Conservation (phyloP, 2,329 filamentous ascomycete genomes). For the Cadophora sp. region DNA sequence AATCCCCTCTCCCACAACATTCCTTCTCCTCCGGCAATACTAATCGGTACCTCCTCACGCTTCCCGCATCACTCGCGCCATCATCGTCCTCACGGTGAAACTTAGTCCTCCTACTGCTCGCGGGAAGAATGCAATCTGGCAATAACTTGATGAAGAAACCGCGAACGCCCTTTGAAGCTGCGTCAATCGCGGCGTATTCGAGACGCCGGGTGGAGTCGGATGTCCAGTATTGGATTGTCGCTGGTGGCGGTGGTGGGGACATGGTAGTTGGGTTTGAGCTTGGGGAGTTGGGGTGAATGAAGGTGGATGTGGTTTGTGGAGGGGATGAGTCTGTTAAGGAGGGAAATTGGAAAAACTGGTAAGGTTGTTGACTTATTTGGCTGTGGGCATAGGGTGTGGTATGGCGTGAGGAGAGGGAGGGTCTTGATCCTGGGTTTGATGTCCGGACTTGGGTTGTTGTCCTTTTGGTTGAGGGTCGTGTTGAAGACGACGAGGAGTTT, state of each 20-base stretch:
- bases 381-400: conserved; percentile 21
- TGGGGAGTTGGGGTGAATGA: conserved; percentile 41
- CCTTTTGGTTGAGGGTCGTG: conserved; percentile 34
- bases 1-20: neutral
- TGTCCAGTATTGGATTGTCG: conserved; percentile 72
- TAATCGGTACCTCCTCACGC: conserved; percentile 67
- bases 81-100: conserved; percentile 57
- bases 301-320: neutral
- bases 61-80: conserved; percentile 56
- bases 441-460: conserved; percentile 14
- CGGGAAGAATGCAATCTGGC: conserved; percentile 65
- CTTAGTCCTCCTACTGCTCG: conserved; percentile 54
- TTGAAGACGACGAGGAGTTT: conserved; percentile 26
- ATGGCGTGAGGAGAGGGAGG: conserved; percentile 22
- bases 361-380: conserved; percentile 24
- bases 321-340: conserved; percentile 28
- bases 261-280: conserved; percentile 47
- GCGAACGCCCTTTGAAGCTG: conserved; percentile 63
- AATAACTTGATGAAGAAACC: conserved; percentile 67
- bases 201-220: conserved; percentile 66
- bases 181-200: conserved; percentile 72
- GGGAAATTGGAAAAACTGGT: conserved; percentile 44
- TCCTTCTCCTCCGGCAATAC: conserved; percentile 53
- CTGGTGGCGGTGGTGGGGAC: conserved; percentile 55
- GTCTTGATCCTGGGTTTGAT: conserved; percentile 16